phyloP scores from a whole-genome alignment of 345 rosid species.

The Citrus sp. region DNA sequence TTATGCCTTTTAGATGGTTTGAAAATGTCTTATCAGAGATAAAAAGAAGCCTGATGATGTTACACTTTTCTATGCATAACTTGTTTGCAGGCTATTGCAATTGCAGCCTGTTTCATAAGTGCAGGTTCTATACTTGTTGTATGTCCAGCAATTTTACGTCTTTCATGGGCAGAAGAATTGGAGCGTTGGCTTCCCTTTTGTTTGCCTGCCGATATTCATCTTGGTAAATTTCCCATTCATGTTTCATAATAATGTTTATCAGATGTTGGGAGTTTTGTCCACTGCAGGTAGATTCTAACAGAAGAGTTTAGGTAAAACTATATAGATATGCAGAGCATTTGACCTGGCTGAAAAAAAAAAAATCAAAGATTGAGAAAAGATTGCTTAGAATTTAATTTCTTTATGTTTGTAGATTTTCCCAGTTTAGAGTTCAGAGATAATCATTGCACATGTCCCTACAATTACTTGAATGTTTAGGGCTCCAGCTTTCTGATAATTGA shows the following conservation, averaged over 20 bases:
- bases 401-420: background rate
- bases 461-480: background rate
- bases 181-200: conserved; percentile 92
- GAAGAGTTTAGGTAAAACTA: background rate
- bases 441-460: background rate
- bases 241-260: background rate
- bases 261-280: background rate
- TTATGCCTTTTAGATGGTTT: conserved; percentile 1
- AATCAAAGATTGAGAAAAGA: background rate
- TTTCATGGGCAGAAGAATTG: conserved; percentile 92
- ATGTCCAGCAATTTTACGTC: conserved; percentile 91
- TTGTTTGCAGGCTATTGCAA: conserved; percentile 75
- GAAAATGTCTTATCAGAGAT: background rate
- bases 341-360: background rate
- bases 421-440: background rate
- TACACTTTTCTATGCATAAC: conserved; percentile 9
- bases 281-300: background rate
- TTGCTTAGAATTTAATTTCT: background rate
- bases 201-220: conserved; percentile 89
- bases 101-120: conserved; percentile 77
- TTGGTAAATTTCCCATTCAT: conserved; percentile 46
- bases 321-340: background rate
- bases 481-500: background rate
- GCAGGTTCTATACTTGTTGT: conserved; percentile 87
- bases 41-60: conserved; percentile 9